These are phyloP conservation scores for Quillaja saponaria DNA, from an alignment of 306 rosid genomes.

Conservation along the genomic window DNA sequence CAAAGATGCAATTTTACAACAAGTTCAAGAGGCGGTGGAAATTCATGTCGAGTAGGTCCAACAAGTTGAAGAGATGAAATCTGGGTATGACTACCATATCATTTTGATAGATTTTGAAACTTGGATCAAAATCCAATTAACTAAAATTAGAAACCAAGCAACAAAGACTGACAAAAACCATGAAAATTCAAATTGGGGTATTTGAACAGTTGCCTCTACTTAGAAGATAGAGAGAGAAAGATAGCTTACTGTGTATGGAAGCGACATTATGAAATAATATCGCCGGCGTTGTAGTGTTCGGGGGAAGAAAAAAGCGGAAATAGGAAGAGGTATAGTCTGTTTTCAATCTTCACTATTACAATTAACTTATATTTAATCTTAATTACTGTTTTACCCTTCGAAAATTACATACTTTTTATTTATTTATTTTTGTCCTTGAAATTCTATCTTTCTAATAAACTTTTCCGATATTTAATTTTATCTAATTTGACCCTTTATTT, in stretches of 20 bases:
- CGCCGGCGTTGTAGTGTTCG: constrained; percentile 10
- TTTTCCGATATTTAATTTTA: no score
- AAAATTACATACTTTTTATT: no score
- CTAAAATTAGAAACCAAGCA: not conserved
- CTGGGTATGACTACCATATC: not conserved
- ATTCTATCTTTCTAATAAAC: no score
- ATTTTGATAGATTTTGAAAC: not conserved
- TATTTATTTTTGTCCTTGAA: no score
- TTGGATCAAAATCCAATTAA: not conserved
- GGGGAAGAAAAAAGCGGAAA: not conserved
- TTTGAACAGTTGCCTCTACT: not conserved
- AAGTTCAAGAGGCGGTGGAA: no score
- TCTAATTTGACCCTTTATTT: no score
- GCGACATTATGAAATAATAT: constrained; percentile 33
- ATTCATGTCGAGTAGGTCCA: not conserved
- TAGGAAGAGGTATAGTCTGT: not conserved
- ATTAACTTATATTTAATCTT: no score
- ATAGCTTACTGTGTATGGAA: constrained; percentile 28
- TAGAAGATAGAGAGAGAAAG: constrained; percentile 4
- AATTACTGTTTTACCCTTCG: no score
- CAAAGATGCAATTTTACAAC: not conserved
- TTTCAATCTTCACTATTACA: no score
- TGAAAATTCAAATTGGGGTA: constrained; percentile 1
- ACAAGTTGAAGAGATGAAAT: constrained; percentile 3
- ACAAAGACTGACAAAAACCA: not conserved